Evolutionary conservation across 2,329 filamentous ascomycete genomes (phyloP).

Genomic region (Bipolaris cookei): DNA sequence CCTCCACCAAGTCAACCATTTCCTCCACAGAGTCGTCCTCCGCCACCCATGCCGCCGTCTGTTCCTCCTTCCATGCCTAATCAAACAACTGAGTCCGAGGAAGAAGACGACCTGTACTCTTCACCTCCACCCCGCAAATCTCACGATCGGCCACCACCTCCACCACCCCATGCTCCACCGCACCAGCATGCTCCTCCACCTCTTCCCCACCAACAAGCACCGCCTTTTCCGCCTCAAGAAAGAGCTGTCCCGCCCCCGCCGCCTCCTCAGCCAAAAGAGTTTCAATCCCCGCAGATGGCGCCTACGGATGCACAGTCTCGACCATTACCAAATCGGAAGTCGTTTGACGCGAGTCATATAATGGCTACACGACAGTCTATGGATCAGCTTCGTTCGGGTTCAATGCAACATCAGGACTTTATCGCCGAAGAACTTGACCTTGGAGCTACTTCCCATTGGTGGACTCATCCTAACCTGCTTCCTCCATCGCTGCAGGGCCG

Average conservation of each 20-base stretch:
- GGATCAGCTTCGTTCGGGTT: constrained; percentile 71
- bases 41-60: constrained; percentile 46
- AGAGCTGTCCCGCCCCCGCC: constrained; percentile 52
- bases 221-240: constrained; percentile 41
- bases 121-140: constrained; percentile 46
- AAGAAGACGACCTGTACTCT: constrained; percentile 49
- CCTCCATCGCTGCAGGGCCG: constrained; percentile 83
- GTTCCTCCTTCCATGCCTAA: constrained; percentile 36
- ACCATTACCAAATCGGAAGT: constrained; percentile 60
- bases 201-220: constrained; percentile 51
- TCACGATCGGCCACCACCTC: constrained; percentile 44
- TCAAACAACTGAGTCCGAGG: constrained; percentile 37
- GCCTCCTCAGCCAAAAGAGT: constrained; percentile 44
- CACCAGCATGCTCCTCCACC: constrained; percentile 45
- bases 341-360: constrained; percentile 67
- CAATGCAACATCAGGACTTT: constrained; percentile 71
- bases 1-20: constrained; percentile 43
- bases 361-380: constrained; percentile 67
- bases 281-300: constrained; percentile 37
- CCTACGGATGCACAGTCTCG: constrained; percentile 53
- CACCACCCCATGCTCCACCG: constrained; percentile 46
- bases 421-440: constrained; percentile 90
- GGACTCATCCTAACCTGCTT: constrained; percentile 78
- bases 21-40: constrained; percentile 40
- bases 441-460: constrained; percentile 78